Percentiles rank a stretch among this genome's conserved stretches.
Conservation (phyloP, 495 filamentous ascomycete species). For the Chlorociboria aeruginascens region DNA sequence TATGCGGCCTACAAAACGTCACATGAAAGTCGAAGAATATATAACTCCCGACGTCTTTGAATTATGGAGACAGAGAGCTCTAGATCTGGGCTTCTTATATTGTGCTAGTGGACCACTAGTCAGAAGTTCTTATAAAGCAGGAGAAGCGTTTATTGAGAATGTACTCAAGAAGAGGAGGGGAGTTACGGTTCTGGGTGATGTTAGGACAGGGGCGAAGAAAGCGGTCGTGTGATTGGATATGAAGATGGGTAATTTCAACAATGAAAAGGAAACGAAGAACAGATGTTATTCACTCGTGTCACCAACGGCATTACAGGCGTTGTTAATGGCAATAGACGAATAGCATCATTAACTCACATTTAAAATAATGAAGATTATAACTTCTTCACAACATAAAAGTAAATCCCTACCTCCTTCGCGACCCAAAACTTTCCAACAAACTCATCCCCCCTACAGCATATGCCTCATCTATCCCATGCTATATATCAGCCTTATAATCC, state of each 20-base stretch:
- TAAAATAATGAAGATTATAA: too few species aligned
- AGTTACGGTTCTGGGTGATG: constrained; percentile 11
- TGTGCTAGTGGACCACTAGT: constrained; percentile 90
- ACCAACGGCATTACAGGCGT: not conserved
- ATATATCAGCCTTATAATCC: too few species aligned
- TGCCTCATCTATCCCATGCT: too few species aligned
- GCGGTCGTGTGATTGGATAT: constrained; percentile 11
- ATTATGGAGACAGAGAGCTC: constrained; percentile 74
- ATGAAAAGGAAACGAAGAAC: not conserved
- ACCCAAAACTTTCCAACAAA: too few species aligned
- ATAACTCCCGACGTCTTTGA: constrained; percentile 85
- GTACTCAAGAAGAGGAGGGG: constrained; percentile 70
- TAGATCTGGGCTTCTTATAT: constrained; percentile 94
- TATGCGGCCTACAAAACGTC: constrained; percentile 95
- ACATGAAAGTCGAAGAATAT: constrained; percentile 93
- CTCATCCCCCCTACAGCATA: too few species aligned
- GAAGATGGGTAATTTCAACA: not conserved
- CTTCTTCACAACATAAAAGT: too few species aligned
- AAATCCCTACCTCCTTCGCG: too few species aligned
- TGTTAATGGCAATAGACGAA: not conserved
- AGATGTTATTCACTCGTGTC: not conserved
- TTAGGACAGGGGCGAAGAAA: constrained; percentile 12
- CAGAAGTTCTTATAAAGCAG: constrained; percentile 90
- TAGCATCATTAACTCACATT: too few species aligned
- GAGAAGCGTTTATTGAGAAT: constrained; percentile 97